Base-by-base conservation (phyloP, 2,329 filamentous ascomycete genomes). In the Graphilbum sp. region DNA sequence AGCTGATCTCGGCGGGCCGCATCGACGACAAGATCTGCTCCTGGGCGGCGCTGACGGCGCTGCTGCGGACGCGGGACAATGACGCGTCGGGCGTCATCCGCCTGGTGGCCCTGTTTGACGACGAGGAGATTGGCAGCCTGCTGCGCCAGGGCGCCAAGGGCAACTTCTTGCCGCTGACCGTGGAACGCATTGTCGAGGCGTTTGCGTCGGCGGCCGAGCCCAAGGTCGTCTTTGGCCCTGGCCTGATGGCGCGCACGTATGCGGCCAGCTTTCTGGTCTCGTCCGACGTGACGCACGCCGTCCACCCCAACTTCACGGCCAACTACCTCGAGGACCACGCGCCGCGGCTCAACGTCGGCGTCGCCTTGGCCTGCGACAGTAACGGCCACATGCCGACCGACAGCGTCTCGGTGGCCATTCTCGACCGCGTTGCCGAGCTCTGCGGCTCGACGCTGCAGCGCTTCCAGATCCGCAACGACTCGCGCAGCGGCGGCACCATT, bases 1-100 rank as follows among this genome's bases (percentile, higher is more conserved):
- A 96, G 50, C 79, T 98, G 55, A 93, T 98, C 59, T 94, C 88
- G 46, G 88, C 84, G 9, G 87, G 88, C 41, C 80, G 90, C 38
- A 90, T 96, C 47, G 90, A 98, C 54, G 90, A 98, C 62, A 96
- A 95, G 65, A 77, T 98, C 34, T 96, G 90, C 67, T 92, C 83
- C 24, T 96, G 85, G 77, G 75, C 86, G 8, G 88, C 90, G 8
- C 68, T 95, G 37, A 77, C 87, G 56, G 87, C 75, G 4, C 75
- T 98, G 0, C 66, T 95, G 21, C 75, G 79, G 36, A 74, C 78
- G 16, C 63, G 72, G 12, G 60, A 67, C 30, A 64, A 57, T 47
- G 62, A 69, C 1, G 55, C 63, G 10, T 70, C 79, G 43, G 69
- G 76, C n/a, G 71, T 79, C 38, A 75, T 96, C 58, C 92, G 92